Percentiles rank a stretch among this genome's conserved stretches.
These are phyloP conservation scores for Colletotrichum aenigma DNA, from an alignment of 2,329 filamentous ascomycete species.

Conservation along the genomic window DNA sequence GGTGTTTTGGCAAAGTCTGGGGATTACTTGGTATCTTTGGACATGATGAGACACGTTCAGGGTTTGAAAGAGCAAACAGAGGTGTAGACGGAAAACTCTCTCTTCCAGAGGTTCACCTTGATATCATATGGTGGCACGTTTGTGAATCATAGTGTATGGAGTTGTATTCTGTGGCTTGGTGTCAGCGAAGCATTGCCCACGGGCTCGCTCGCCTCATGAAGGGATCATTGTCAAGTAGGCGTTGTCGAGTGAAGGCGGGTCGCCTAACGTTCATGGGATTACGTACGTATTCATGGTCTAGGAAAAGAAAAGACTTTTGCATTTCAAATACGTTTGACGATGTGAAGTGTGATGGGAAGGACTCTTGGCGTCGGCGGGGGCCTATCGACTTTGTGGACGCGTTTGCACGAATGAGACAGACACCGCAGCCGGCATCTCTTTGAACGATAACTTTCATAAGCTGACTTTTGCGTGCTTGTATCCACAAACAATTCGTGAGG, in stretches of 20 bases:
- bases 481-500: neutral
- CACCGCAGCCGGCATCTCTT: neutral
- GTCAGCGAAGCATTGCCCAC: slow-evolving; percentile 16
- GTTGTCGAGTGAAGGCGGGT: neutral
- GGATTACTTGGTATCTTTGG: neutral
- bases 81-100: neutral
- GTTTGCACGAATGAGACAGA: neutral
- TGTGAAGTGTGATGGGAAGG: neutral
- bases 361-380: neutral
- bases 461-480: neutral
- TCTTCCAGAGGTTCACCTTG: slow-evolving; percentile 2
- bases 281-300: neutral
- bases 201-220: slow-evolving; percentile 18
- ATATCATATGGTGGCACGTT: slow-evolving; percentile 3
- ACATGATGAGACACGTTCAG: neutral
- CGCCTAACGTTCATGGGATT: slow-evolving; percentile 2
- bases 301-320: neutral
- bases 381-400: neutral
- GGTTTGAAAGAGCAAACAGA: neutral
- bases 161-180: slow-evolving; percentile 22
- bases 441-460: neutral
- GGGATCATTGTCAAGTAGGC: slow-evolving; percentile 7
- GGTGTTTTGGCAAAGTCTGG: neutral
- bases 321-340: neutral
- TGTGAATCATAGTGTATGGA: slow-evolving; percentile 21